Base-by-base conservation (phyloP, 768 basidiomycete genomes). In the Gymnopilus junonius region DNA sequence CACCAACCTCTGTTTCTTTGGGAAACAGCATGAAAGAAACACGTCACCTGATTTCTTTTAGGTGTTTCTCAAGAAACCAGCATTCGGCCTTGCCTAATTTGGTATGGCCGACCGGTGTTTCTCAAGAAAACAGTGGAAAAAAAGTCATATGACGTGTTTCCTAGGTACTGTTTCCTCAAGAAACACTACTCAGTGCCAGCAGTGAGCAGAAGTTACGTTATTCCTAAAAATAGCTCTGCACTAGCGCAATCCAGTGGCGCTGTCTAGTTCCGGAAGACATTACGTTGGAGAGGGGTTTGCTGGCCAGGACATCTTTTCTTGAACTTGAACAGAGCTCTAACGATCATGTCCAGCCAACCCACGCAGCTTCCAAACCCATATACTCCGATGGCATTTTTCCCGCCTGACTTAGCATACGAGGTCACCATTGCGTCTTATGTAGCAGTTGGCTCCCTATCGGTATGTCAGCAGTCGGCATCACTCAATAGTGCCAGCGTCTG, bases 381-480 rank as follows among this genome's bases (percentile, higher is more conserved):
- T 32, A 51, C 48, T n/a, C 48, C 48, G 17, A 51, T 51, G 48
- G 48, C 48, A 1, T 51, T 51, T 32, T 51, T 51, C 8, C 48
- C 48, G 15, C 48, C 48, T 29, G 48, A 51, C 17, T 31, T 51
- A 29, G 48, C 48, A 29, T 51, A 32, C 17, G 29, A 51, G 29
- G 27, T 51, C 27, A 51, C 48, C 27, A 51, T 51, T 29, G 17
- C 48, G n/a, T 51, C 48, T 7, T 51, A 51, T 29, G 48, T 58
- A n/a, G 35, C 27, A 12, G 42, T 58, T n/a, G 45, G 31, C 45
- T 35, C 29, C 31, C 31, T 43, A 34, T 58, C 23, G 40, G 43
- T 46, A 48, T 14, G 48, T 58, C 20, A 54, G n/a, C n/a, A n/a
- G n/a, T n/a, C n/a, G n/a, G n/a, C 17, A 50, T 63, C 21, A 42